Base-by-base conservation (phyloP, 441 rosid genomes). In the Aleurites moluccanus region DNA sequence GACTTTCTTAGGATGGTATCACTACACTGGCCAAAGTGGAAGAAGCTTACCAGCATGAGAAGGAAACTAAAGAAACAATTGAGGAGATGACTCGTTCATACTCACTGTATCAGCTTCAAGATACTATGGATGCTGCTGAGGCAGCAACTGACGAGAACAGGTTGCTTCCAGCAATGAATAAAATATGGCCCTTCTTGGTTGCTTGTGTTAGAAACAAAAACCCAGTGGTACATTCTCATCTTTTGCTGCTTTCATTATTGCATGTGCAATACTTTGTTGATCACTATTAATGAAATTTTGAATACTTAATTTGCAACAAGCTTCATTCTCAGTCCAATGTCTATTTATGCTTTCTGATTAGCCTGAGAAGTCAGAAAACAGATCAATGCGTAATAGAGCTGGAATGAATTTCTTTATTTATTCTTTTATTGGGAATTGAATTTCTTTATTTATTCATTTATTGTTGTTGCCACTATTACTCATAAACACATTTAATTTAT, bases 91-190 rank as follows among this genome's bases (percentile, higher is more conserved):
- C 88, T 79, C 80, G 70, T 49, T 79, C 82, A 33, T 78, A 84
- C 67, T 91, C 96, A 33, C 70, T 90, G 56, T 86, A 83, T 86
- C 88, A 89, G 79, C 90, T 92, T 83, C 88, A 89, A 77, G 98
- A 93, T 79, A 76, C 73, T 74, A 14, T 93, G 78, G 88, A 83
- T 74, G 87, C 80, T 64, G 88, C 88, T 3, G 92, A 92, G 21
- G 91, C 84, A 77, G 93, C 88, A 74, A 78, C 84, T 42, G 89
- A 85, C 10, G 99, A 90, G 84, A 95, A 95, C 85, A 85, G 97
- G 79, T 83, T 91, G 80, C 95, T 93, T 79, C 99, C 98, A 35
- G 92, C 99, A 61, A 82, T 90, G 88, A 93, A 95, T 83, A 92
- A 90, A 83, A 77, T 93, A 75, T 93, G 99, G 99, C 98, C 97